phyloP scores from a whole-genome alignment of 2,329 filamentous ascomycete species.

The Xylaria sp. region DNA sequence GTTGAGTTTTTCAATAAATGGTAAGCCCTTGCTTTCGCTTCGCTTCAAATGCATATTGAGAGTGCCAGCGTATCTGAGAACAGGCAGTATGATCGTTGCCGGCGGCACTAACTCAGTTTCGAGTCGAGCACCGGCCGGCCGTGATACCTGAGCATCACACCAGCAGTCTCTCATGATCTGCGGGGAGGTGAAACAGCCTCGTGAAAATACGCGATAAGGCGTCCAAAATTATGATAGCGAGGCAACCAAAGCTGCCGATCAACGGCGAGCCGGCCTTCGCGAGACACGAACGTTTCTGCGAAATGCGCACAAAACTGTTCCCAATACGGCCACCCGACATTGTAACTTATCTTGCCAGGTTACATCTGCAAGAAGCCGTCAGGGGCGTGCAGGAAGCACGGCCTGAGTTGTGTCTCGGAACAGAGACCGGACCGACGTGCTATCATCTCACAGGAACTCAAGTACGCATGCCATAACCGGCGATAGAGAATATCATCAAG shows the following conservation, averaged over 20 bases:
- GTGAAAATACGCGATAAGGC: slow-evolving; percentile 11
- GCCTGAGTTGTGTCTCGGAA: not conserved
- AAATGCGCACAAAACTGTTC: slow-evolving; percentile 8
- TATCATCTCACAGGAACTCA: not conserved
- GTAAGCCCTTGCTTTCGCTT: slow-evolving; percentile 21
- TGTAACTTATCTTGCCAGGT: not conserved
- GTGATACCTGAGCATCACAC: slow-evolving; percentile 17
- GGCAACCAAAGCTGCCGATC: slow-evolving; percentile 11
- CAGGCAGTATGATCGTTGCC: slow-evolving; percentile 25
- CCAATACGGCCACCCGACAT: slow-evolving; percentile 9
- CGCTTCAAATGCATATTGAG: slow-evolving; percentile 15
- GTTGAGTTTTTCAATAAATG: not conserved
- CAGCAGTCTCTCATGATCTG: slow-evolving; percentile 22
- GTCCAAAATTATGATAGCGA: not conserved
- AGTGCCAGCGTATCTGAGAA: slow-evolving; percentile 3
- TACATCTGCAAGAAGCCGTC: slow-evolving; percentile 30
- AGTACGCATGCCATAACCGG: slow-evolving; percentile 8
- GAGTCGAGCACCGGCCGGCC: slow-evolving; percentile 8
- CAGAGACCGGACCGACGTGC: slow-evolving; percentile 1
- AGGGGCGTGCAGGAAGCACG: slow-evolving; percentile 21
- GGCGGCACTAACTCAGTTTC: slow-evolving; percentile 22
- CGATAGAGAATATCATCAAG: not conserved
- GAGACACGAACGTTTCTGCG: slow-evolving; percentile 1
- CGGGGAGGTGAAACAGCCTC: slow-evolving; percentile 25
- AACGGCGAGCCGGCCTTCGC: slow-evolving; percentile 1